These are phyloP conservation scores for Metroxylon sagu DNA, from an alignment of 176 grass and related monocot genomes.

Conservation along the genomic window DNA sequence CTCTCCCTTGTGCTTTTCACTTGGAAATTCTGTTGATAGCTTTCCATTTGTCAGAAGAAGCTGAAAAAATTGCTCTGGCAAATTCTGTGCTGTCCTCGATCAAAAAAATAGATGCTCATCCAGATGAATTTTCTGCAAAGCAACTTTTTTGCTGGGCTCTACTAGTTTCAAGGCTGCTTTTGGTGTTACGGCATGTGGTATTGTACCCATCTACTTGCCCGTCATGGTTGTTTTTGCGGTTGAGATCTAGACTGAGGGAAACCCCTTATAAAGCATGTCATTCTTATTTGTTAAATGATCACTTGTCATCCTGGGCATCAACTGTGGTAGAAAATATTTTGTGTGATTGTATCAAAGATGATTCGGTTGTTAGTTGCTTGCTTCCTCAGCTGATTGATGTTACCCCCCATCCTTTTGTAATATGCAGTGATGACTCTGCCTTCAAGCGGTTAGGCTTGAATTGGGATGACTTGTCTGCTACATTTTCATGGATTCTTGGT, in stretches of 20 bases:
- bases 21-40: slow-evolving; percentile 83
- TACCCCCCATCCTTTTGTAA: slow-evolving; percentile 36
- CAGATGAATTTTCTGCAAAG: slow-evolving; percentile 21
- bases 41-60: slow-evolving; percentile 61
- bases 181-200: slow-evolving; percentile 71
- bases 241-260: slow-evolving; percentile 79
- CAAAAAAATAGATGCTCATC: slow-evolving; percentile 45
- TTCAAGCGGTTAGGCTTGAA: slow-evolving; percentile 48
- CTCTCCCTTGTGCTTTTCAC: slow-evolving; percentile 72
- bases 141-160: slow-evolving; percentile 82
- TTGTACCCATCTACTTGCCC: slow-evolving; percentile 62
- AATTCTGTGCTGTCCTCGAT: slow-evolving; percentile 47
- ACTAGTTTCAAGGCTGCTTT: slow-evolving; percentile 62
- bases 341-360: slow-evolving; percentile 45
- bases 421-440: slow-evolving; percentile 35
- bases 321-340: slow-evolving; percentile 43
- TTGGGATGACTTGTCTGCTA: slow-evolving; percentile 34
- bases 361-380: slow-evolving; percentile 35
- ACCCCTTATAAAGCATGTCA: slow-evolving; percentile 35
- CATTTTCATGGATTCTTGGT: slow-evolving; percentile 51
- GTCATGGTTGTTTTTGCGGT: slow-evolving; percentile 70
- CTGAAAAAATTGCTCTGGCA: slow-evolving; percentile 48
- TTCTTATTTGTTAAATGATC: slow-evolving; percentile 34
- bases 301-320: slow-evolving; percentile 56
- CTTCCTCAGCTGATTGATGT: slow-evolving; percentile 77